Conservation (phyloP, 495 filamentous ascomycete genomes). For the Neurospora sp. region DNA sequence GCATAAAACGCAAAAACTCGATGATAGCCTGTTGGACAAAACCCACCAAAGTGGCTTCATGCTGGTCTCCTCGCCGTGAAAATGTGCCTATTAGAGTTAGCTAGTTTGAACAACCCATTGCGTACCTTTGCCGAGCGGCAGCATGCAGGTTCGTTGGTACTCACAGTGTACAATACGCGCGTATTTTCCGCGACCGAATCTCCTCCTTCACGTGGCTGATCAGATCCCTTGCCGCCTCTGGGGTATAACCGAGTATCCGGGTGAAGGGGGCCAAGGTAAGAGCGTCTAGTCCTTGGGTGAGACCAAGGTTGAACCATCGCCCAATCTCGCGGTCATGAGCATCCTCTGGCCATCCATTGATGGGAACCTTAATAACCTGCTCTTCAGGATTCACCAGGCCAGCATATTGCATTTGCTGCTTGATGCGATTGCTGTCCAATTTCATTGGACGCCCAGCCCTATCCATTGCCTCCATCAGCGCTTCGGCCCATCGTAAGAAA, state of each 20-base stretch:
- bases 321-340: slow-evolving; percentile 59
- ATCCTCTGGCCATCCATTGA: slow-evolving; percentile 72
- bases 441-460: slow-evolving; percentile 53
- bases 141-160: slow-evolving; percentile 26
- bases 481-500: slow-evolving; percentile 57
- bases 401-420: slow-evolving; percentile 50
- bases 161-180: slow-evolving; percentile 60
- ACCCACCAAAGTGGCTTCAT: slow-evolving; percentile 3
- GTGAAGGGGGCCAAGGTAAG: slow-evolving; percentile 67
- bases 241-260: slow-evolving; percentile 51
- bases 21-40: background rate
- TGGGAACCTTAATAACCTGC: slow-evolving; percentile 57
- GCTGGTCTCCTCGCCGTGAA: slow-evolving; percentile 20
- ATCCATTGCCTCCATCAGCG: slow-evolving; percentile 60
- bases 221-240: slow-evolving; percentile 55
- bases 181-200: slow-evolving; percentile 58
- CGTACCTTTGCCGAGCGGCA: background rate
- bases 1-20: background rate
- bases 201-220: slow-evolving; percentile 54
- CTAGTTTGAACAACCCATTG: background rate
- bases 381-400: slow-evolving; percentile 84
- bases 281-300: slow-evolving; percentile 63
- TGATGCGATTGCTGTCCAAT: slow-evolving; percentile 52
- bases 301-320: slow-evolving; percentile 74
- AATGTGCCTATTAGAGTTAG: slow-evolving; percentile 17